Evolutionary conservation across 768 basidiomycete genomes (phyloP).

Genomic region (Leccinum broughii): DNA sequence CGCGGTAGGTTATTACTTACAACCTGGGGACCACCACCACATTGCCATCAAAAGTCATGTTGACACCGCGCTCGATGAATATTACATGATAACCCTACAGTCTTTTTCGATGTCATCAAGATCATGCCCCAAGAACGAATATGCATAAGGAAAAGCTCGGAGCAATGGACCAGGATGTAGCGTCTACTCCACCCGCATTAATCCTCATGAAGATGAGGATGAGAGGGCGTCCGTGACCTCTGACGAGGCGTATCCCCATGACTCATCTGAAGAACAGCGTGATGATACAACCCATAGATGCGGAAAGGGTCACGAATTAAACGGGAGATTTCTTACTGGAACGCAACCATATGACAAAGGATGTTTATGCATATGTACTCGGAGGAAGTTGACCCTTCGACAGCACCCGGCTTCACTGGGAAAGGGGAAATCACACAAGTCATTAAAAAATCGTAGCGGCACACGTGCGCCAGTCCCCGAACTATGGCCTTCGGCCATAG

Average conservation of each 20-base stretch:
- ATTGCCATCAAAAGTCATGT: not conserved
- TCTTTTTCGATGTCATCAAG: constrained; percentile 1
- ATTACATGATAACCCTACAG: not conserved
- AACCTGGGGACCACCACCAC: constrained; percentile 1
- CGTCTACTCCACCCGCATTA: not conserved
- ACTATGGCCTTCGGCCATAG: no score
- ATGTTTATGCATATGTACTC: not conserved
- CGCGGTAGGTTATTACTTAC: no score
- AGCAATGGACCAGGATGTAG: constrained; percentile 4
- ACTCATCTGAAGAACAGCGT: not conserved
- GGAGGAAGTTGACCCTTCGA: not conserved
- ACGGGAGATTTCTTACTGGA: not conserved
- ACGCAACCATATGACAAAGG: not conserved
- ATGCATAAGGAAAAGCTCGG: constrained; percentile 4
- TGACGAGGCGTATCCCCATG: not conserved
- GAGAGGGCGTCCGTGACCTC: not conserved
- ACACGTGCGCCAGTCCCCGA: no score
- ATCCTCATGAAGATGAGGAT: not conserved
- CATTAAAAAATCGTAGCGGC: no score
- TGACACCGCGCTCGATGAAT: not conserved
- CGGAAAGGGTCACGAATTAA: not conserved
- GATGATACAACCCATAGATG: not conserved
- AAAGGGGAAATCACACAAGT: no score
- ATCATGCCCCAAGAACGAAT: constrained; percentile 2
- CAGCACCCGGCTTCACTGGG: no score